Percentiles rank a stretch among this genome's conserved stretches.
These are phyloP conservation scores for Coemansia sp. DNA, from an alignment of 371 early-diverging fungal genomes.

Conservation along the genomic window DNA sequence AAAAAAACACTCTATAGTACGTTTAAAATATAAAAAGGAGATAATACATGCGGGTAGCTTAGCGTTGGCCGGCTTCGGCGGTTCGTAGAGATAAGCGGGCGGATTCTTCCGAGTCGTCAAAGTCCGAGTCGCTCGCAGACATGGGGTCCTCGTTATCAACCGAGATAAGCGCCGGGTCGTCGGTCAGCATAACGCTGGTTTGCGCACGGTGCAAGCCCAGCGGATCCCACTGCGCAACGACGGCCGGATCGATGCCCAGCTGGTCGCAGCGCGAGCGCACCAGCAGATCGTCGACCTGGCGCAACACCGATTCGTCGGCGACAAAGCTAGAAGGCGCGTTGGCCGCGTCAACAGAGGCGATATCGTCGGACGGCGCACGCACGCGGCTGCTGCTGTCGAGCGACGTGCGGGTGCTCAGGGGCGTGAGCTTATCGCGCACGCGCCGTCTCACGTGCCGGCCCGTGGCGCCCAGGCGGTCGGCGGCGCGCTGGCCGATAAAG, in stretches of 20 bases:
- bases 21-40: too few relatives aligned
- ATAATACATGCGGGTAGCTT: too few relatives aligned
- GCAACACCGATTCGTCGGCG: conserved; percentile 4
- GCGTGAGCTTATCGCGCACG: conserved; percentile 7
- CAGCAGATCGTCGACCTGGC: conserved; percentile 19
- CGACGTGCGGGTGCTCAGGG: conserved; percentile 5
- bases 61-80: too few relatives aligned
- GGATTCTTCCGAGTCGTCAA: not conserved
- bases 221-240: conserved; percentile 34
- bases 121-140: conserved; percentile 11
- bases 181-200: not conserved
- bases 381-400: not conserved
- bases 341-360: not conserved
- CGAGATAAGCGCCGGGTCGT: not conserved
- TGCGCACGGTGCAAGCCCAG: conserved; percentile 19
- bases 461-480: conserved; percentile 12
- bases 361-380: not conserved
- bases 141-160: not conserved
- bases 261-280: conserved; percentile 17
- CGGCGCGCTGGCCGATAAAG: conserved; percentile 21
- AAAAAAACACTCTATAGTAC: too few relatives aligned
- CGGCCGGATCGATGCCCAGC: conserved; percentile 29
- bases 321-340: not conserved
- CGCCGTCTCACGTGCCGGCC: conserved; percentile 1
- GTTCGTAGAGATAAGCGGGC: too few relatives aligned